These are phyloP conservation scores for Malus domestica DNA, from an alignment of 306 rosid species.

Conservation along the genomic window DNA sequence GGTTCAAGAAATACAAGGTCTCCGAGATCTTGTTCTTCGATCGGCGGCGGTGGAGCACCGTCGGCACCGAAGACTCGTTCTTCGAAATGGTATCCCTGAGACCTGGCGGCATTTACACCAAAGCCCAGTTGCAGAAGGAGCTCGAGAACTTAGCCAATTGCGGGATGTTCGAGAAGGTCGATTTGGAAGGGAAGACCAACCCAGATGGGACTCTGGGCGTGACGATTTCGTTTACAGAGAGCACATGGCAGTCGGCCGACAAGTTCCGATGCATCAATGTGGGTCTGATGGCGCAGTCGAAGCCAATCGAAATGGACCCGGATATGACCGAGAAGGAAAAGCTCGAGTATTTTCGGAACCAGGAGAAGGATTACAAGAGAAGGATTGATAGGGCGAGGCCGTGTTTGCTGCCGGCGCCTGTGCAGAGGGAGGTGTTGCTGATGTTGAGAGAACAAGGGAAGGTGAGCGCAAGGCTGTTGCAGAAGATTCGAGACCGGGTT, in stretches of 20 bases:
- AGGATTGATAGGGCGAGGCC: constrained; percentile 73
- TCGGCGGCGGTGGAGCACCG: constrained; percentile 39
- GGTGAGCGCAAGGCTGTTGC: constrained; percentile 86
- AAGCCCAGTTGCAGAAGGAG: constrained; percentile 84
- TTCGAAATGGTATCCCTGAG: constrained; percentile 82
- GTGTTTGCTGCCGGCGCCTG: constrained; percentile 58
- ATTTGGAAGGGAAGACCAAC: constrained; percentile 85
- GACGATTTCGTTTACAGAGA: constrained; percentile 65
- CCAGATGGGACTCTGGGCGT: constrained; percentile 65
- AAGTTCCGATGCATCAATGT: constrained; percentile 87
- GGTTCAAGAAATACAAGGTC: constrained; percentile 76
- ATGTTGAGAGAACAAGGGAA: constrained; percentile 66
- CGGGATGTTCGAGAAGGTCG: constrained; percentile 98
- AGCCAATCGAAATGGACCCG: constrained; percentile 74
- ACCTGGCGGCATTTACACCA: constrained; percentile 74
- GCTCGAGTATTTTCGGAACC: constrained; percentile 54
- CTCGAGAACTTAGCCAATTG: constrained; percentile 69
- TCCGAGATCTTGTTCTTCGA: constrained; percentile 75
- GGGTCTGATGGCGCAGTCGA: constrained; percentile 70
- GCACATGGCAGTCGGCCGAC: constrained; percentile 86
- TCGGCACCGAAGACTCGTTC: constrained; percentile 78
- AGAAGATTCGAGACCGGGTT: constrained; percentile 83
- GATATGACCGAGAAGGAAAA: constrained; percentile 97
- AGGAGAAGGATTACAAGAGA: constrained; percentile 84
- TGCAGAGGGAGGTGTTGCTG: constrained; percentile 52